Base-by-base conservation (phyloP, 2,329 filamentous ascomycete species). In the Cladorrhinum sp. region DNA sequence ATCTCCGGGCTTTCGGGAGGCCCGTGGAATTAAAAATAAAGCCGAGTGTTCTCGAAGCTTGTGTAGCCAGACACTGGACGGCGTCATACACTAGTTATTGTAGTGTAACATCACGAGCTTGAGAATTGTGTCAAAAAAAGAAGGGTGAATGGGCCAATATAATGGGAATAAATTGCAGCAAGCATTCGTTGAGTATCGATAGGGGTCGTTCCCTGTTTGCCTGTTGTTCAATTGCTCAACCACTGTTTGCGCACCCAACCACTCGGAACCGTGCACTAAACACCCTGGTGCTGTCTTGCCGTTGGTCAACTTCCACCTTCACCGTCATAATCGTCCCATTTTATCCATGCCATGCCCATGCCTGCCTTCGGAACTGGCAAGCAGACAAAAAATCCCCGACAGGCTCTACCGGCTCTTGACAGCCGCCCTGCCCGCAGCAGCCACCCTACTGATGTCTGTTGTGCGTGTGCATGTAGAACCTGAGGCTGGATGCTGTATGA, bases 191-290 rank as follows among this genome's bases (percentile, higher is more conserved):
- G 42, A 46, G 42, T 46, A 18, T 20, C 9, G 49, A 51, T 51
- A 51, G 21, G 42, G 42, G 42, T 21, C n/a, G n/a, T 26, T 24
- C 21, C 48, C 54, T 57, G 56, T 57, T 61, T 48, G 54, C 14
- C 39, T 5, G 49, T 14, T 59, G 56, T 48, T 55, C 48, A 57
- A 56, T 56, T 26, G 50, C 26, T 28, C 26, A 9, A 28, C 9
- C 4, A 28, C 53, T 56, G 48, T 2, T 26, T 57, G 18, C 20
- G 24, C 39, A 16, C 10, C 57, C 57, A 39, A 33, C 60, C 62
- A 64, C 39, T 58, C 57, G 57, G 60, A 54, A 55, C 51, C 24
- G 23, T 30, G 54, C 48, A 52, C 28, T 36, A 50, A 24, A 46
- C 21, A 50, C 28, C 46, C 39, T 20, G 33, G 54, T 21, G 8